Evolutionary conservation across 1,139 yeast genomes (phyloP), one percentile per base, ranked within the genome.

Genomic region (Yamadazyma triangularis): DNA sequence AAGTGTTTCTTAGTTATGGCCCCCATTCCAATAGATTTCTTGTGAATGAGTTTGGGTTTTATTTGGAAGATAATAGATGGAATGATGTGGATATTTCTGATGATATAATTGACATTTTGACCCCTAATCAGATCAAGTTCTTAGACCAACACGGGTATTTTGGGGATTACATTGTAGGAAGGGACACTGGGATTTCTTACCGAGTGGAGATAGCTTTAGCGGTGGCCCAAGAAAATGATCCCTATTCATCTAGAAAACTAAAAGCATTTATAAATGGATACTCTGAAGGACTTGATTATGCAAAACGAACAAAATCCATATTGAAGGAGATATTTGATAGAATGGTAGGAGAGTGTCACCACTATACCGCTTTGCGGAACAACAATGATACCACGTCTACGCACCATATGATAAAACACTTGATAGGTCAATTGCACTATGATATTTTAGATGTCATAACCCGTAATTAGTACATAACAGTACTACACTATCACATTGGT

Each of bases 21-120:
- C 80, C 95, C 0, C 96, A 89, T 54, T 76, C 83, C 14, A 88
- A 89, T 51, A 85, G 77, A 27, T 85, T 86, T 44, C 58, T 91
- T 25, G 59, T 87, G 9, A 77, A 83, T 47, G 97, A 91, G 53
- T 91, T 91, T 48, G 97, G 97, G 1, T 91, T 89, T 58, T 66
- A 69, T 12, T 55, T 84, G 9, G 43, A 47, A 0, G 35, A 49
- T 1, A 87, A 87, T 50, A 60, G 55, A 19, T 82, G 91, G 88
- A 80, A 87, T 42, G 78, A 64, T 38, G 51, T 88, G 2, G 94
- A 89, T 47, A 51, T 89, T 6, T 59, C 85, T 0, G 50, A 55
- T 0, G 55, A 61, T 19, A 47, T 77, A 2, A 23, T 51, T 1
- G 51, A 58, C 2, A 40, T 68, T 15, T 38, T 82, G 23, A 60